These are phyloP conservation scores for Rubia occidens DNA, from an alignment of 305 asterid genomes.

Conservation along the genomic window DNA sequence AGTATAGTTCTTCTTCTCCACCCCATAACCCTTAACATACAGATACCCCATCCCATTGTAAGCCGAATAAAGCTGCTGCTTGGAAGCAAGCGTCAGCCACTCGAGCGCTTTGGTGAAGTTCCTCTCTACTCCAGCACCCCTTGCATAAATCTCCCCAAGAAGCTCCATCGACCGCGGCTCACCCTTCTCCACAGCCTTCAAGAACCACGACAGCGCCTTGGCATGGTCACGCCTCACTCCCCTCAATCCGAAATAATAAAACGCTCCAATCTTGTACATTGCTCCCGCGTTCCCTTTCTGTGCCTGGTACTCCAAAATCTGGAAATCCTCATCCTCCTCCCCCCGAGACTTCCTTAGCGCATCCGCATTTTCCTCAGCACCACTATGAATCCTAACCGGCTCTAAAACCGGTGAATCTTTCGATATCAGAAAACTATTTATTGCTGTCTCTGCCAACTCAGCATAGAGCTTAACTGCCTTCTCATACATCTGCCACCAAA, in stretches of 20 bases:
- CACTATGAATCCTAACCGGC: slow-evolving; percentile 85
- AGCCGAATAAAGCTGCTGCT: slow-evolving; percentile 80
- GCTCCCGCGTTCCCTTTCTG: slow-evolving; percentile 93
- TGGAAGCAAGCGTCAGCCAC: slow-evolving; percentile 90
- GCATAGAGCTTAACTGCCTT: slow-evolving; percentile 81
- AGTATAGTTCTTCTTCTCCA: slow-evolving; percentile 77
- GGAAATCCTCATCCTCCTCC: slow-evolving; percentile 96
- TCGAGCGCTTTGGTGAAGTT: slow-evolving; percentile 86
- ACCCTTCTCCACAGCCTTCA: slow-evolving; percentile 84
- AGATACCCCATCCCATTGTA: slow-evolving; percentile 95
- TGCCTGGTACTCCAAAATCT: slow-evolving; percentile 90
- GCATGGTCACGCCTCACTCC: slow-evolving; percentile 81
- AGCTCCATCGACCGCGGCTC: slow-evolving; percentile 96
- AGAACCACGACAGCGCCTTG: slow-evolving; percentile 82
- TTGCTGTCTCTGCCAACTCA: slow-evolving; percentile 85
- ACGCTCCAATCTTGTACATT: slow-evolving; percentile 81
- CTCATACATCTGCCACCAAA: slow-evolving; percentile 68
- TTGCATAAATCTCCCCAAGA: slow-evolving; percentile 91
- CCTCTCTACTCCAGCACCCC: slow-evolving; percentile 92
- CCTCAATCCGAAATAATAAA: slow-evolving; percentile 87
- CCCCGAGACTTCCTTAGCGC: slow-evolving; percentile 90
- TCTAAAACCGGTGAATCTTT: slow-evolving; percentile 89
- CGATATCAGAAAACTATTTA: slow-evolving; percentile 78
- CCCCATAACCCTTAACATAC: slow-evolving; percentile 88
- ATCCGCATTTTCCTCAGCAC: slow-evolving; percentile 90